Base-by-base conservation (phyloP, 129 eudicot species). In the Sambucus nigra region DNA sequence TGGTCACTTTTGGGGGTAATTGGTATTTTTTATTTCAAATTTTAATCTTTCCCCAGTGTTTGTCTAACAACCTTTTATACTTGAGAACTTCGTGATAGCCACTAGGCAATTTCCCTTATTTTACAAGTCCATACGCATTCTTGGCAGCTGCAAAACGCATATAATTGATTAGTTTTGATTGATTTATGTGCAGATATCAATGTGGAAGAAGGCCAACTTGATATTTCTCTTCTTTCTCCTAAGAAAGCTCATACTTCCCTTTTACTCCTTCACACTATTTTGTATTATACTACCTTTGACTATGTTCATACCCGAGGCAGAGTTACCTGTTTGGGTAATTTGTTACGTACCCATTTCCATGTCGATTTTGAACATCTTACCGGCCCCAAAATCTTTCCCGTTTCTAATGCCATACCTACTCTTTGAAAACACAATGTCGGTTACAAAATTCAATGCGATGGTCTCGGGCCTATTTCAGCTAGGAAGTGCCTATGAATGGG, bases 381-480 rank as follows among this genome's bases (percentile, higher is more conserved):
- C 97, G 12, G 69, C 97, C 22, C 97, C 97, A 18, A 84, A 84
- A 61, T 80, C 94, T 12, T 88, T 88, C 75, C 96, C 96, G 1
- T 88, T 88, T 67, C 66, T 88, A 59, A 76, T 88, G 81, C 97
- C 97, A n/a, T 88, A 83, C 66, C 71, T 88, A 4, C 66, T 84
- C 25, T 88, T 88, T 41, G 97, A 88, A 20, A 88, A 88, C 84
- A 88, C 97, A 51, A 88, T 88, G 97, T 88, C 97, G 0, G 94
- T 88, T 42, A 88, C 97, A 54, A 88, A 83, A 54, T 86, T 86
- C 80, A 78, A 86, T 51, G 95, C 95, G 4, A 86, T 86, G 95
- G 65, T 86, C 35, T 80, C 96, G 2, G 96, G 96, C 1, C 68
- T 88, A 24, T 88, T 88, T 67, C 97, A 88, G 77, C 94, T 88